phyloP scores from a whole-genome alignment of 306 rosid species.

The Quercus mongolica region DNA sequence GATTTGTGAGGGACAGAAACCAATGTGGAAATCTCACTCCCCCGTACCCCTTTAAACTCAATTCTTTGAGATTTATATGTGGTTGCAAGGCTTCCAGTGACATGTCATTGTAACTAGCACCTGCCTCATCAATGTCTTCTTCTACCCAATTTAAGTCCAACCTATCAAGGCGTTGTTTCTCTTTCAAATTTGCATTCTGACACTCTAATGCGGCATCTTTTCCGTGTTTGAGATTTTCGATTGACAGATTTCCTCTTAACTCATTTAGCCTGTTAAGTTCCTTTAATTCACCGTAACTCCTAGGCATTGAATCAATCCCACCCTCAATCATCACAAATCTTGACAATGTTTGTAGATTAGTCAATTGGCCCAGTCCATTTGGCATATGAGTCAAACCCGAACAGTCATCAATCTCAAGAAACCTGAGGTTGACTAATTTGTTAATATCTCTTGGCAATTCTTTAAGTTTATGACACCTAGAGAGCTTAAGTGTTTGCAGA shows the following conservation, averaged over 20 bases:
- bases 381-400: not conserved
- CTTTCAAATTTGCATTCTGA: no score
- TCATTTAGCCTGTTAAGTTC: no score
- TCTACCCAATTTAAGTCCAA: no score
- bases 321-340: no score
- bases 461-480: fast-evolving
- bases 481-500: no score
- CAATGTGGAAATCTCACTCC: not conserved
- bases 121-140: not conserved
- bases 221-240: no score
- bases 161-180: no score
- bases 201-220: no score
- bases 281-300: fast-evolving
- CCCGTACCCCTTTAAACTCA: fast-evolving
- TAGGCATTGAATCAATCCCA: no score
- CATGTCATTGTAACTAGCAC: not conserved
- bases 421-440: not conserved
- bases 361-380: not conserved
- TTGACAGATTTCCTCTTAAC: no score
- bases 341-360: no score
- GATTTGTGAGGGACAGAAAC: fast-evolving
- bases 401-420: not conserved
- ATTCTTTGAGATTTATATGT: not conserved
- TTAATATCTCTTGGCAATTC: no score
- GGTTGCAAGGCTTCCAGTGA: conserved; percentile 6